Evolutionary conservation across 1,139 yeast genomes (phyloP).

Genomic region (Candida frijolesensis): DNA sequence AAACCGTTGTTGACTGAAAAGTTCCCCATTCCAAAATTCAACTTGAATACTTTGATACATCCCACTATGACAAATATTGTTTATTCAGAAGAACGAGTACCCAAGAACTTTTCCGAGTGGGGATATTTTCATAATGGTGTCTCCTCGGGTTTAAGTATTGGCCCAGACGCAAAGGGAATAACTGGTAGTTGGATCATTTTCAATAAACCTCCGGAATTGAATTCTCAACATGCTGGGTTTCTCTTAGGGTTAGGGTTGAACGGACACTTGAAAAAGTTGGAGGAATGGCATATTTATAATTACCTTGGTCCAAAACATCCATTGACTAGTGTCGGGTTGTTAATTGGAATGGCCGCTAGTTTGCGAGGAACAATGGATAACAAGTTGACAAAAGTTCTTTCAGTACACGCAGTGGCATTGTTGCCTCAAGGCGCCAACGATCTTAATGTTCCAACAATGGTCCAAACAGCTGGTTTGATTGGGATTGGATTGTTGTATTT

Average conservation of each 20-base stretch:
- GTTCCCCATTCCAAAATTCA: constrained; percentile 76
- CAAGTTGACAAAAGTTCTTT: constrained; percentile 83
- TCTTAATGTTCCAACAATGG: constrained; percentile 77
- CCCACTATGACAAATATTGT: constrained; percentile 71
- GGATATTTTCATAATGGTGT: constrained; percentile 94
- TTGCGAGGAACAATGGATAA: constrained; percentile 81
- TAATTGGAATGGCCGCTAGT: constrained; percentile 94
- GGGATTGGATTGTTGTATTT: constrained; percentile 87
- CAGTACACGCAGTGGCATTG: constrained; percentile 91
- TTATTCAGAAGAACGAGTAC: constrained; percentile 56
- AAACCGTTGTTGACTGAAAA: constrained; percentile 83
- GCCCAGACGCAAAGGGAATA: constrained; percentile 68
- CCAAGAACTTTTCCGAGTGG: constrained; percentile 65
- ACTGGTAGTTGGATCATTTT: constrained; percentile 92
- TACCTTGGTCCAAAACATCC: constrained; percentile 90
- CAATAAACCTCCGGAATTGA: constrained; percentile 72
- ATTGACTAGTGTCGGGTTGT: constrained; percentile 79
- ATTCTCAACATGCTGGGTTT: constrained; percentile 92
- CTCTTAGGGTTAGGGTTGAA: constrained; percentile 88
- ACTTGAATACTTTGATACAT: constrained; percentile 64
- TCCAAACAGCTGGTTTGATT: constrained; percentile 89
- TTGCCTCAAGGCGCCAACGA: constrained; percentile 91
- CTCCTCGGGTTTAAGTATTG: constrained; percentile 79
- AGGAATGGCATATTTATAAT: constrained; percentile 97
- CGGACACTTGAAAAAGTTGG: constrained; percentile 81